phyloP scores from a whole-genome alignment of 768 basidiomycete genomes.

The Lyophyllum semitale region DNA sequence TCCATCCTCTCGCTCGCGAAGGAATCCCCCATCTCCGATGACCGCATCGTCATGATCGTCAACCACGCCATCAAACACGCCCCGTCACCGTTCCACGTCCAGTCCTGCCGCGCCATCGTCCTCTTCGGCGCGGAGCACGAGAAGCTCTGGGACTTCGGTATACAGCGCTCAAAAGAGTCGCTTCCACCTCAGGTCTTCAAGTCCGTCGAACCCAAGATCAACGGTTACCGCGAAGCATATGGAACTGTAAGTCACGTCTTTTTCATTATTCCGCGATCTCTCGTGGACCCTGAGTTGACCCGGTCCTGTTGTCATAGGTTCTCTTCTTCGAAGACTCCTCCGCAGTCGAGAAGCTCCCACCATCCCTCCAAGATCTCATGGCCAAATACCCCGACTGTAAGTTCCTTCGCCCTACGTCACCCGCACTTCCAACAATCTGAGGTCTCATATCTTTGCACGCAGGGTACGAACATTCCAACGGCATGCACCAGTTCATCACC shows the following conservation, averaged over 20 bases:
- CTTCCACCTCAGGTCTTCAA: not conserved
- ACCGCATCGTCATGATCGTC: not conserved
- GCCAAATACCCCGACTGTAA: not conserved
- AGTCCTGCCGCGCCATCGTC: not conserved
- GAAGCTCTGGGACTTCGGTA: not conserved
- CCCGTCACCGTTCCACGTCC: not conserved
- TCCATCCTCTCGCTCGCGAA: not conserved
- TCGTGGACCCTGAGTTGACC: not conserved
- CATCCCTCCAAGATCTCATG: not conserved
- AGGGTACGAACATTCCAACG: not conserved
- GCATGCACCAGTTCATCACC: not conserved
- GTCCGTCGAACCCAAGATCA: not conserved
- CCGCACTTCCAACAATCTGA: no score
- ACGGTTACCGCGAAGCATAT: not conserved
- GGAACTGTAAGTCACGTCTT: not conserved
- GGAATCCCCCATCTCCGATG: not conserved
- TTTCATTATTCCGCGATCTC: not conserved
- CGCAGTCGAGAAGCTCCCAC: not conserved
- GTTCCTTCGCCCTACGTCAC: not conserved
- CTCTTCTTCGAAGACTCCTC: not conserved
- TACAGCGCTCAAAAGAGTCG: not conserved
- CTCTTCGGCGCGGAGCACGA: not conserved
- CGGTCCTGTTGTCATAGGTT: not conserved
- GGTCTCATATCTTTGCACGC: not conserved
- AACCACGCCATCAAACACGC: not conserved